Evolutionary conservation across 352 stramenopile genomes (phyloP).

Genomic region (Thalassiosira hispida): DNA sequence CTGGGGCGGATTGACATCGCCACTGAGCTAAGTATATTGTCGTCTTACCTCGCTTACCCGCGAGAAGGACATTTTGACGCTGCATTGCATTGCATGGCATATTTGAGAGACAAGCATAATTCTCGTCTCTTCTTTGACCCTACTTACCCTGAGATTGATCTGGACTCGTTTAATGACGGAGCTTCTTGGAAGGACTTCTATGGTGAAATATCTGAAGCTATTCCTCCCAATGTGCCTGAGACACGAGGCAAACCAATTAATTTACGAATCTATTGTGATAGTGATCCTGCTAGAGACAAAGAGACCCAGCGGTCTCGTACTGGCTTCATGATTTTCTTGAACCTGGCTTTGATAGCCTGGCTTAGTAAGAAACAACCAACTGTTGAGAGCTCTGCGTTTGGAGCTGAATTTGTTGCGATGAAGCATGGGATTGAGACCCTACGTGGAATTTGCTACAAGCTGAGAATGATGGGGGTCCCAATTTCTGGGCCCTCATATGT

Average conservation of each 20-base stretch:
- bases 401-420: conserved; percentile 14
- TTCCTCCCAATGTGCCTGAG: conserved; percentile 2
- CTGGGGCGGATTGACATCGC: conserved; percentile 51
- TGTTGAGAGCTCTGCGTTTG: conserved; percentile 32
- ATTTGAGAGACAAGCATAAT: conserved; percentile 51
- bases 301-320: conserved; percentile 20
- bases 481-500: conserved; percentile 26
- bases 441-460: conserved; percentile 42
- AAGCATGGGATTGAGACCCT: conserved; percentile 37
- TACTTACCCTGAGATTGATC: not conserved
- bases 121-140: conserved; percentile 3
- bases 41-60: conserved; percentile 49
- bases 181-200: conserved; percentile 1
- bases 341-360: conserved; percentile 28
- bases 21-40: conserved; percentile 54
- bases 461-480: conserved; percentile 46
- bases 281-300: conserved; percentile 28
- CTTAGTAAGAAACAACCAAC: conserved; percentile 32
- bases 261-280: conserved; percentile 29
- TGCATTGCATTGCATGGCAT: conserved; percentile 47
- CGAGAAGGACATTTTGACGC: conserved; percentile 44
- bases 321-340: conserved; percentile 35
- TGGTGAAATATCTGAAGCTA: conserved; percentile 4
- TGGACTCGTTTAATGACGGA: not conserved
- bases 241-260: not conserved